Conservation (phyloP, 176 grass and related monocot genomes). For the Pontederia crassipes region DNA sequence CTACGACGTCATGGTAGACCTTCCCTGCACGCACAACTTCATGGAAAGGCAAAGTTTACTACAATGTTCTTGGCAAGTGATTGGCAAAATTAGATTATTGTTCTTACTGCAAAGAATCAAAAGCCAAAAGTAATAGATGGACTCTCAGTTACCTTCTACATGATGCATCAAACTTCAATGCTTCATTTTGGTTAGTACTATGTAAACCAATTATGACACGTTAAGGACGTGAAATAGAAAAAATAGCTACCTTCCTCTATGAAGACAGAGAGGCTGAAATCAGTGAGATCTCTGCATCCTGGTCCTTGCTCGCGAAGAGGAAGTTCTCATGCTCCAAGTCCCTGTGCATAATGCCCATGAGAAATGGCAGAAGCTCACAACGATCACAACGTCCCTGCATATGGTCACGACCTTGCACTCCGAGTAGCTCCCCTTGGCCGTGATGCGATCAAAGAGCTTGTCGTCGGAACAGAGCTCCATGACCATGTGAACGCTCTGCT, state of each 20-base stretch:
- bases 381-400: slow-evolving; percentile 25
- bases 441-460: slow-evolving; percentile 37
- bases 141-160: no score
- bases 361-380: slow-evolving; percentile 30
- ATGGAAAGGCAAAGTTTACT: background rate
- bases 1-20: slow-evolving; percentile 2
- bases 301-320: slow-evolving; percentile 22
- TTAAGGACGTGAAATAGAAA: background rate
- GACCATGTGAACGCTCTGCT: slow-evolving; percentile 20
- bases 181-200: no score
- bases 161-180: no score
- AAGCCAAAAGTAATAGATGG: no score
- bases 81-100: no score
- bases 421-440: slow-evolving; percentile 24
- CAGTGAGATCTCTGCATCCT: slow-evolving; percentile 21
- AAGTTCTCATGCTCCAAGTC: slow-evolving; percentile 41
- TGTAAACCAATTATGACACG: no score
- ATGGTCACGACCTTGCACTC: slow-evolving; percentile 19
- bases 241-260: slow-evolving; percentile 20
- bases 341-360: slow-evolving; percentile 27
- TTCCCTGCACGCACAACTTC: background rate
- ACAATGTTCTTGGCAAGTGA: background rate
- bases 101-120: no score
- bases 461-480: slow-evolving; percentile 32
- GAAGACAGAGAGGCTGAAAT: slow-evolving; percentile 36